Conservation (phyloP, 257 asterid species). For the Eustoma russellianum region DNA sequence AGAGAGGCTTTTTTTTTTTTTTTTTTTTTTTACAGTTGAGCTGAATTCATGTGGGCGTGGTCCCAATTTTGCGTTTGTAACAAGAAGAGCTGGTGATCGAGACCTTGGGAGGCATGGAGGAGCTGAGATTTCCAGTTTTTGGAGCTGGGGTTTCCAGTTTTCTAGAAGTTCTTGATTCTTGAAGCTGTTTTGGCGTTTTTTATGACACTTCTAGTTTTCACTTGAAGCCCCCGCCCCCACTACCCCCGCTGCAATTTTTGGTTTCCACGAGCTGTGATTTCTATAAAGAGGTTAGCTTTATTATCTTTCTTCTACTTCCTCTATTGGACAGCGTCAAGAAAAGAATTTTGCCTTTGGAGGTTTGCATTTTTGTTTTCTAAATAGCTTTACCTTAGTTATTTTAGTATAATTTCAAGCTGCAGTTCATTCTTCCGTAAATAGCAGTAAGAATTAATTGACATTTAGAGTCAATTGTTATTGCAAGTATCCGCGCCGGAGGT, state of each 20-base stretch:
- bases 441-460: no score
- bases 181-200: conserved; percentile 7
- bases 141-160: conserved; percentile 11
- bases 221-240: no score
- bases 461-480: no score
- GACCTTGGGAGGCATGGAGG: conserved; percentile 21
- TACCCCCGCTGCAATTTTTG: conserved; percentile 1
- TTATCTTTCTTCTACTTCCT: conserved; percentile 1
- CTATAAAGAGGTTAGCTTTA: conserved; percentile 20
- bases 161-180: conserved; percentile 14
- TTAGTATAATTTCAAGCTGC: neutral
- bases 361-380: conserved; percentile 1
- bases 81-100: conserved; percentile 32
- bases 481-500: no score
- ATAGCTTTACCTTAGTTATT: neutral
- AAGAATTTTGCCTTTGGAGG: conserved; percentile 4
- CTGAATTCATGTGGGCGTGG: conserved; percentile 26
- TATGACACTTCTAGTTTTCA: conserved; percentile 10
- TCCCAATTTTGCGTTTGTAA: conserved; percentile 35
- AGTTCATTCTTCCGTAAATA: no score
- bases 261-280: conserved; percentile 13
- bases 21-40: conserved; percentile 11
- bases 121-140: conserved; percentile 19
- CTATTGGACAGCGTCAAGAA: neutral
- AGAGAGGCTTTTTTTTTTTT: conserved; percentile 8